Evolutionary conservation across 2,329 filamentous ascomycete species (phyloP).

Genomic region (Ophiostoma quercus): DNA sequence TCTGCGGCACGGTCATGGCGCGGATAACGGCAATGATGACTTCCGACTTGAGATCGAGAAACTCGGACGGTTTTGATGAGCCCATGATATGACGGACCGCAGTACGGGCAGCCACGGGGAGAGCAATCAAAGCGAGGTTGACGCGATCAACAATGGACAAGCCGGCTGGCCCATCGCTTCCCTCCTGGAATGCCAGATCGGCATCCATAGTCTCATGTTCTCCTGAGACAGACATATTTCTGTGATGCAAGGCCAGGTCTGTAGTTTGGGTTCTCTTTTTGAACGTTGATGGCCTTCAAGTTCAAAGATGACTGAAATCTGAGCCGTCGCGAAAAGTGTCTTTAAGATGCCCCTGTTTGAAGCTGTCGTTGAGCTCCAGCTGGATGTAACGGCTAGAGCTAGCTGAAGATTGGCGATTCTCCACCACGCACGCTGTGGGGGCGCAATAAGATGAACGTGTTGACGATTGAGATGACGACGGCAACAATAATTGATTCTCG

Average conservation of each 20-base stretch:
- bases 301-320: not conserved
- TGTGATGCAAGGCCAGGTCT: no score
- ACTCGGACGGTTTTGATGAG: constrained; percentile 63
- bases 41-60: constrained; percentile 73
- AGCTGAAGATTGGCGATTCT: constrained; percentile 1
- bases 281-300: not conserved
- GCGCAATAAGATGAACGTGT: not conserved
- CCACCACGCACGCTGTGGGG: not conserved
- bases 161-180: not conserved
- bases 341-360: constrained; percentile 1
- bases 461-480: not conserved
- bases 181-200: constrained; percentile 12
- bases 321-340: not conserved
- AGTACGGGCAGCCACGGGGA: constrained; percentile 60
- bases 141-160: constrained; percentile 40
- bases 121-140: constrained; percentile 16
- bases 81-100: constrained; percentile 60
- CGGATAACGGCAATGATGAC: constrained; percentile 69
- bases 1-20: constrained; percentile 39
- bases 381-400: not conserved
- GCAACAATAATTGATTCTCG: not conserved
- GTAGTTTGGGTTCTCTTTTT: not conserved
- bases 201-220: not conserved
- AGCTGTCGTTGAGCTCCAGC: not conserved
- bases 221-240: constrained; percentile 2